Conservation (phyloP, 2,329 filamentous ascomycete genomes). For the Aureobasidium sp. region DNA sequence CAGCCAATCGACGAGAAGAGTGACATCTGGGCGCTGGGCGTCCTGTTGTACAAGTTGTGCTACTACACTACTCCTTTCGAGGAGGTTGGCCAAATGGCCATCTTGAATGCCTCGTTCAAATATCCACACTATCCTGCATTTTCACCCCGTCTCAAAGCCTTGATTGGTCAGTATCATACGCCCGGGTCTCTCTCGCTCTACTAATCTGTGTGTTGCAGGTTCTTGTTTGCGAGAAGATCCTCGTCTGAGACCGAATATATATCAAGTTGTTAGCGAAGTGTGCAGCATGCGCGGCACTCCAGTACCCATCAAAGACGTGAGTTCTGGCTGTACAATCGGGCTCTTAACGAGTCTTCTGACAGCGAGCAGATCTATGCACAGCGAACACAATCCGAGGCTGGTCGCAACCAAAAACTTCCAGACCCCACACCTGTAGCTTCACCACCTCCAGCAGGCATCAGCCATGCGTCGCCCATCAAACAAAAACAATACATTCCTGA, state of each 20-base stretch:
- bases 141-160: slow-evolving; percentile 77
- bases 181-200: slow-evolving; percentile 5
- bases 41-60: slow-evolving; percentile 93
- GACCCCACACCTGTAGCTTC: slow-evolving; percentile 40
- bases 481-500: slow-evolving; percentile 71
- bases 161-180: slow-evolving; percentile 64
- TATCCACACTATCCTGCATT: slow-evolving; percentile 84
- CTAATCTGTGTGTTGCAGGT: slow-evolving; percentile 40
- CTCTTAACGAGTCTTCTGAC: slow-evolving; percentile 18
- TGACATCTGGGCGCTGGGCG: slow-evolving; percentile 95
- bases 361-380: slow-evolving; percentile 38
- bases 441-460: slow-evolving; percentile 29
- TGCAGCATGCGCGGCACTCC: slow-evolving; percentile 84
- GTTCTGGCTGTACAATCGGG: slow-evolving; percentile 22
- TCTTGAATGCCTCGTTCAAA: slow-evolving; percentile 89
- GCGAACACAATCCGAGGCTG: slow-evolving; percentile 56
- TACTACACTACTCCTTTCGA: slow-evolving; percentile 99
- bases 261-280: slow-evolving; percentile 79
- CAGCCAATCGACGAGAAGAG: slow-evolving; percentile 97
- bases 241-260: slow-evolving; percentile 77
- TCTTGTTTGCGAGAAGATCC: slow-evolving; percentile 87
- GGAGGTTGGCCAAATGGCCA: slow-evolving; percentile 94
- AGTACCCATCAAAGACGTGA: slow-evolving; percentile 80
- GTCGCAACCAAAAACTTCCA: slow-evolving; percentile 52
- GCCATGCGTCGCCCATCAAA: slow-evolving; percentile 48